These are phyloP conservation scores for Colletotrichum gloeosporioides DNA, from an alignment of 2,329 filamentous ascomycete genomes.

Conservation along the genomic window DNA sequence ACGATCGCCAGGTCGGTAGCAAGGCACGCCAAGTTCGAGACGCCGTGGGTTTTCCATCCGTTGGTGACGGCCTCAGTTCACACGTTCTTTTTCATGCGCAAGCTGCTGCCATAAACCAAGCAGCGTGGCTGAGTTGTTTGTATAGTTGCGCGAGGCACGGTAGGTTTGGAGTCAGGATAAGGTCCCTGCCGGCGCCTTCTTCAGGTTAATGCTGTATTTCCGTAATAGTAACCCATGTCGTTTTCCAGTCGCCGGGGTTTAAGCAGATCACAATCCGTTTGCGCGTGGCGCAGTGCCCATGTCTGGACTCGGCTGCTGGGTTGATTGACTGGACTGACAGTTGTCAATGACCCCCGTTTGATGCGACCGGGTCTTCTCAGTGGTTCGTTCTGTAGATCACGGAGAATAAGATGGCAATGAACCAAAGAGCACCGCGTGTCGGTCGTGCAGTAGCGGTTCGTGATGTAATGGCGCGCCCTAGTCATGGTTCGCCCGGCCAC, in stretches of 20 bases:
- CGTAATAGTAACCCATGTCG: slow-evolving; percentile 7
- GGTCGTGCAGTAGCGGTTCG: not conserved
- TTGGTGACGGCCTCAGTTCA: slow-evolving; percentile 32
- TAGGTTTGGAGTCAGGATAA: slow-evolving; percentile 8
- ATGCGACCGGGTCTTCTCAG: not conserved
- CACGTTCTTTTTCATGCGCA: slow-evolving; percentile 30
- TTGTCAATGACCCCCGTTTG: not conserved
- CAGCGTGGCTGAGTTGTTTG: not conserved
- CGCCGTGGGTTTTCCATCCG: slow-evolving; percentile 35
- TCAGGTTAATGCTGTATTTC: slow-evolving; percentile 4
- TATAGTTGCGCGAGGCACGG: not conserved
- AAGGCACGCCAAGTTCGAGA: slow-evolving; percentile 34
- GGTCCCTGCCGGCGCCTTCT: not conserved
- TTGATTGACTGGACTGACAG: not conserved
- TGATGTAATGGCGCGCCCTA: not conserved
- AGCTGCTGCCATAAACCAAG: not conserved
- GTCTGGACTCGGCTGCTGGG: not conserved
- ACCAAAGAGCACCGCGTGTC: not conserved
- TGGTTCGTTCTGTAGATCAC: not conserved
- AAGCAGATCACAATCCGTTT: not conserved
- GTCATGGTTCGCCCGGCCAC: slow-evolving; percentile 1
- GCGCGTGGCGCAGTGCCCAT: not conserved
- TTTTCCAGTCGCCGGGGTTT: not conserved
- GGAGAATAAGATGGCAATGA: not conserved
- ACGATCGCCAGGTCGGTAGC: slow-evolving; percentile 43